Conservation (phyloP, 441 rosid genomes). For the Flueggea neowawraea region DNA sequence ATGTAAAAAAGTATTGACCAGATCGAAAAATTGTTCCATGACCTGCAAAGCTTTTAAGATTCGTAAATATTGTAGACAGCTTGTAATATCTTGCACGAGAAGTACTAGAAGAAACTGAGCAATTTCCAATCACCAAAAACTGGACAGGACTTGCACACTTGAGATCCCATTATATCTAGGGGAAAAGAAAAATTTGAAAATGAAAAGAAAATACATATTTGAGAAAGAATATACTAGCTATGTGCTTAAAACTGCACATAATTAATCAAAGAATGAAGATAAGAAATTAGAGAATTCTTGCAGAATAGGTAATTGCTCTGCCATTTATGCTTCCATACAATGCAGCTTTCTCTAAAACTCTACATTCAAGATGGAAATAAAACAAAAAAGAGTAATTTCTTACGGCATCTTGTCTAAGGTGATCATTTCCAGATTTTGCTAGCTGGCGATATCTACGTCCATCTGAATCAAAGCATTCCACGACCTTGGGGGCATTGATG, state of each 20-base stretch:
- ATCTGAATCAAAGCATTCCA: slow-evolving; percentile 96
- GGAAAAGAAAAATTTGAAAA: too few species aligned
- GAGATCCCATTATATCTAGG: too few species aligned
- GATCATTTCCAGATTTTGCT: slow-evolving; percentile 99
- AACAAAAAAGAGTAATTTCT: slow-evolving; percentile 12
- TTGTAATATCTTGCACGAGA: neutral
- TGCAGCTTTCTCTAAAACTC: neutral
- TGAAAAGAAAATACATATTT: too few species aligned
- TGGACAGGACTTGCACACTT: too few species aligned
- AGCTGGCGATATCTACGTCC: slow-evolving; percentile 88
- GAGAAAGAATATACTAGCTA: too few species aligned
- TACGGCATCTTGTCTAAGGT: slow-evolving; percentile 99
- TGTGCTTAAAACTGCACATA: too few species aligned
- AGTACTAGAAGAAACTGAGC: too few species aligned
- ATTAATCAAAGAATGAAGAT: too few species aligned
- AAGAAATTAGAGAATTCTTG: too few species aligned
- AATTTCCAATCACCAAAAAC: too few species aligned
- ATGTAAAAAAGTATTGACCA: slow-evolving; percentile 85
- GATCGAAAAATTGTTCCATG: slow-evolving; percentile 98
- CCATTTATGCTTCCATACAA: too few species aligned
- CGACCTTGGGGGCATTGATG: slow-evolving; percentile 95
- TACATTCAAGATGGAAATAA: neutral
- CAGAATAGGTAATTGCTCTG: too few species aligned
- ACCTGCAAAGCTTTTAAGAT: slow-evolving; percentile 52
- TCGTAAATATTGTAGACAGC: slow-evolving; percentile 8